These are phyloP conservation scores for Fraxinus latifolia DNA, from an alignment of 305 asterid genomes.

Conservation along the genomic window DNA sequence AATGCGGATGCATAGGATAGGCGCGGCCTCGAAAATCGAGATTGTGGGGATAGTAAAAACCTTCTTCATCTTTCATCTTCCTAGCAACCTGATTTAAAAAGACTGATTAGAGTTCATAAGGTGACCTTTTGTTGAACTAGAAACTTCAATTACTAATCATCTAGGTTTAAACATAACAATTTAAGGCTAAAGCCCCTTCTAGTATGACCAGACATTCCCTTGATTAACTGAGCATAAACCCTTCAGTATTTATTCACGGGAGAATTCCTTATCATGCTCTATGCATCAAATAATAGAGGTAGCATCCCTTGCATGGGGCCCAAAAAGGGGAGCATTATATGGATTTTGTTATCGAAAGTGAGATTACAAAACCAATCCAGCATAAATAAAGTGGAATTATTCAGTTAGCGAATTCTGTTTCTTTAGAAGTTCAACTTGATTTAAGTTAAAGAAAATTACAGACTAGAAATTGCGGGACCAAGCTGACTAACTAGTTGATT, in stretches of 20 bases:
- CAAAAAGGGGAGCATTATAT: not conserved
- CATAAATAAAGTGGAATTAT: slow-evolving; percentile 2
- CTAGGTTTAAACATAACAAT: not conserved
- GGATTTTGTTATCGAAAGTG: not conserved
- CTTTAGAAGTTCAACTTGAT: not conserved
- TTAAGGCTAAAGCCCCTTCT: not conserved
- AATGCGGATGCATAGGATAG: slow-evolving; percentile 96
- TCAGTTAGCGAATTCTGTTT: not conserved
- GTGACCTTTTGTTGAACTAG: not conserved
- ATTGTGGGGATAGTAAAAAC: slow-evolving; percentile 93
- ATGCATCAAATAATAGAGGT: not conserved
- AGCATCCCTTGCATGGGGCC: not conserved
- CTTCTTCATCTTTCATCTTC: slow-evolving; percentile 85
- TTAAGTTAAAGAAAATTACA: not conserved
- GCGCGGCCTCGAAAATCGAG: slow-evolving; percentile 98
- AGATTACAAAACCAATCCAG: not conserved
- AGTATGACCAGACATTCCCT: slow-evolving; percentile 1
- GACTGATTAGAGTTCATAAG: slow-evolving; percentile 27
- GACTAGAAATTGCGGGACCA: not conserved
- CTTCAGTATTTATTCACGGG: not conserved
- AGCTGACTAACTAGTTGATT: slow-evolving; percentile 14
- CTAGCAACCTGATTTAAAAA: slow-evolving; percentile 73
- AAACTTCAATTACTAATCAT: not conserved
- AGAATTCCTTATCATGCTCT: not conserved
- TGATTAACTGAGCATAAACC: not conserved